Conservation (phyloP, 2,329 filamentous ascomycete species). For the Stemphylium vesicarium region DNA sequence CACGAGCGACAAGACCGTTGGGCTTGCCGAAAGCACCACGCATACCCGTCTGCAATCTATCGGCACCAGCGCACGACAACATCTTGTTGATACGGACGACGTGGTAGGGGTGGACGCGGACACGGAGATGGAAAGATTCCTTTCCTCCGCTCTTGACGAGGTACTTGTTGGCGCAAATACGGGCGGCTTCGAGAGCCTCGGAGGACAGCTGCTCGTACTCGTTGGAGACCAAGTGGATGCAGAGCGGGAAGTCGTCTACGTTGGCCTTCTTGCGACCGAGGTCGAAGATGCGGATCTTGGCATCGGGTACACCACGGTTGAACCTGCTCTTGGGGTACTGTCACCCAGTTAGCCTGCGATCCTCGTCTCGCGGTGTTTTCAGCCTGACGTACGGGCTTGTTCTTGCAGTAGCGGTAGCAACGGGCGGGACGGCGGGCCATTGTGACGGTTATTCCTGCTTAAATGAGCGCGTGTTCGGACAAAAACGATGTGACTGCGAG, state of each 20-base stretch:
- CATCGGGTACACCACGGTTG: constrained; percentile 95
- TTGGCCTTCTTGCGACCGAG: constrained; percentile 97
- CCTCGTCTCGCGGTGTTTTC: constrained; percentile 25
- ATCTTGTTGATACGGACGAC: constrained; percentile 99
- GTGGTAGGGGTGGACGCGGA: constrained; percentile 97
- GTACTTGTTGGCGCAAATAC: constrained; percentile 99
- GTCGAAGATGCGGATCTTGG: constrained; percentile 95
- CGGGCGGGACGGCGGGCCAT: constrained; percentile 99
- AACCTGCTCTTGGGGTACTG: constrained; percentile 99
- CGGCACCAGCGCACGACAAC: constrained; percentile 99
- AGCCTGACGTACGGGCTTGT: constrained; percentile 75
- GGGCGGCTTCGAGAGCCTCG: constrained; percentile 98
- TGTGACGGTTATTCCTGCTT: constrained; percentile 68
- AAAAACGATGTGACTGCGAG: constrained; percentile 6
- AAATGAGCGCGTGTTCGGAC: constrained; percentile 51
- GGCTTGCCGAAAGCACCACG: constrained; percentile 99
- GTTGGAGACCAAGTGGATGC: constrained; percentile 99
- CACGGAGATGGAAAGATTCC: constrained; percentile 74
- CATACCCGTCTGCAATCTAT: constrained; percentile 99
- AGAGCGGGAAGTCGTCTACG: constrained; percentile 98
- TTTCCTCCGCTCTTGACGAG: constrained; percentile 73
- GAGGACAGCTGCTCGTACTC: constrained; percentile 99
- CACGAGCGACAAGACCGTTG: constrained; percentile 97
- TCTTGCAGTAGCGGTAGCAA: constrained; percentile 99
- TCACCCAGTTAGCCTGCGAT: constrained; percentile 54